Evolutionary conservation across 495 filamentous ascomycete species (phyloP).

Genomic region (Tuber brumale): DNA sequence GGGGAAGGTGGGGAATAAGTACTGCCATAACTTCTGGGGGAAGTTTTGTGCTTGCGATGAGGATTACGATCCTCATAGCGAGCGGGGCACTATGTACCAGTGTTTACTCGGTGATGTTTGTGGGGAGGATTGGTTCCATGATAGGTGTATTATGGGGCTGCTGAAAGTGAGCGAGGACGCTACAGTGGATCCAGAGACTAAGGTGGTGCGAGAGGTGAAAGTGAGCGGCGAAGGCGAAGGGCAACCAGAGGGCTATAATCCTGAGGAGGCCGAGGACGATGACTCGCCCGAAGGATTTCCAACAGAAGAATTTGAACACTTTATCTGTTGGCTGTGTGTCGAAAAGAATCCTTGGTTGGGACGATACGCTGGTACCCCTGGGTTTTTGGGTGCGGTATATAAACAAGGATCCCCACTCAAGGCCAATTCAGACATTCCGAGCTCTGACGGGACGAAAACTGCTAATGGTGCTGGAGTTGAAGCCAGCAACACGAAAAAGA

Average conservation of each 20-base stretch:
- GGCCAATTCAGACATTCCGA: constrained; percentile 7
- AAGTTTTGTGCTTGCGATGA: constrained; percentile 85
- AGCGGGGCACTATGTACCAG: constrained; percentile 99
- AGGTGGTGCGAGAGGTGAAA: neutral
- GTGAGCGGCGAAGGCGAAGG: constrained; percentile 11
- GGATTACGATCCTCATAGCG: constrained; percentile 73
- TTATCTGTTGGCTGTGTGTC: constrained; percentile 91
- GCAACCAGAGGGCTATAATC: constrained; percentile 43
- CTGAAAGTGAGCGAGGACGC: constrained; percentile 11
- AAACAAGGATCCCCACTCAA: constrained; percentile 20
- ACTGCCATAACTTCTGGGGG: constrained; percentile 92
- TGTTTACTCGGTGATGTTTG: constrained; percentile 81
- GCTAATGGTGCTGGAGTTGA: neutral
- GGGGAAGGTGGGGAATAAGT: constrained; percentile 67
- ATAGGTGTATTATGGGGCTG: constrained; percentile 77
- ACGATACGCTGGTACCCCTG: constrained; percentile 71
- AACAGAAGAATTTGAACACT: constrained; percentile 76
- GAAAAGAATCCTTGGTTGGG: constrained; percentile 89
- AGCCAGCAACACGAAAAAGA: constrained; percentile 55
- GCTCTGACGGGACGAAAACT: constrained; percentile 1
- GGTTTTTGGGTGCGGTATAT: constrained; percentile 67
- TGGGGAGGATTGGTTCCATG: constrained; percentile 99
- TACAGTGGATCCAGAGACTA: constrained; percentile 10
- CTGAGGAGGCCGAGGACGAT: constrained; percentile 48
- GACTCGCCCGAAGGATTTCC: constrained; percentile 73